Conservation (phyloP, 345 rosid genomes). For the Heritiera littoralis region DNA sequence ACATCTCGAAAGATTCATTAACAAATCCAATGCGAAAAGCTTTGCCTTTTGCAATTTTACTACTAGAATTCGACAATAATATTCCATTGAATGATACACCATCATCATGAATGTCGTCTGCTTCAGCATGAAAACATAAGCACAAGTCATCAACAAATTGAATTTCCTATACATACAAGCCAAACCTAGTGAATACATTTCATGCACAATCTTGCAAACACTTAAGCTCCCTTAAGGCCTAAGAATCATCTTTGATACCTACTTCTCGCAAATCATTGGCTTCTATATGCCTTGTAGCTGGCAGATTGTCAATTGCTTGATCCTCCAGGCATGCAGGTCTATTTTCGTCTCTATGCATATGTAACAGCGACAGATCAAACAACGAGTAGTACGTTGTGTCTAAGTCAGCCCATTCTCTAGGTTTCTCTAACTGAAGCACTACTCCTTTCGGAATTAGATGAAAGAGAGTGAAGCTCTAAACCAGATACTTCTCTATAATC, state of each 20-base stretch:
- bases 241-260: background rate
- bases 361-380: background rate
- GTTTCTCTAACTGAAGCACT: constrained; percentile 28
- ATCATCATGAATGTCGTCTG: background rate
- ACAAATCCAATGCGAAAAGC: no score
- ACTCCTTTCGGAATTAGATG: constrained; percentile 43
- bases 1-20: no score
- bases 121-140: background rate
- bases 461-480: constrained; percentile 36
- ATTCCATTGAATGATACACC: background rate
- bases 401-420: constrained; percentile 13
- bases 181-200: background rate
- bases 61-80: background rate
- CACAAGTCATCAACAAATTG: background rate
- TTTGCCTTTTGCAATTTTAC: background rate
- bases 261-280: background rate
- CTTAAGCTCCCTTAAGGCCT: background rate
- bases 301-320: background rate
- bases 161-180: constrained; percentile 14
- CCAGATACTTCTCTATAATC: constrained; percentile 56
- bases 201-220: constrained; percentile 12
- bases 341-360: background rate
- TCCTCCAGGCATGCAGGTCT: background rate
- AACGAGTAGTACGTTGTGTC: background rate
- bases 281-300: background rate